A percentile compares a stretch with the other conserved stretches of the same genome.
phyloP scores from a whole-genome alignment of 192 early-diverging fungal genomes.

The Coemansia brasiliensis region DNA sequence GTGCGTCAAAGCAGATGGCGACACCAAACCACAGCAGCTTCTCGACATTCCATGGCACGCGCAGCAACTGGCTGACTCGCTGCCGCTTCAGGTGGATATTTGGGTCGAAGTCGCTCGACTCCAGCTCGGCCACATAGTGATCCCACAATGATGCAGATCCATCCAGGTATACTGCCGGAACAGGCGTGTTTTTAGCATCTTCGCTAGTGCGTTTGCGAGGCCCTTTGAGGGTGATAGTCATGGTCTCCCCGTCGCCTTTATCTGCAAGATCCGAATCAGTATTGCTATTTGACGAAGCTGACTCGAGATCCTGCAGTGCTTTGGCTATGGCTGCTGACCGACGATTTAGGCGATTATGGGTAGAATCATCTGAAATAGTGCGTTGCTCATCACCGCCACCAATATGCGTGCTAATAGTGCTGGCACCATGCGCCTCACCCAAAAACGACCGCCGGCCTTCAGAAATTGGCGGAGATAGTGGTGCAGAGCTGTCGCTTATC shows the following conservation, averaged over 20 bases:
- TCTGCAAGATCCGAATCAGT: slow-evolving; percentile 15
- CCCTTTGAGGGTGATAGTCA: slow-evolving; percentile 52
- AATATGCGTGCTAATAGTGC: too few species aligned
- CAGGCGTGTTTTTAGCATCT: slow-evolving; percentile 9
- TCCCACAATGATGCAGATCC: slow-evolving; percentile 51
- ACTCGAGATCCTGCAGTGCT: slow-evolving; percentile 32
- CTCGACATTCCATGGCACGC: slow-evolving; percentile 85
- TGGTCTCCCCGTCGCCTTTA: slow-evolving; percentile 26
- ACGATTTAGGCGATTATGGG: slow-evolving; percentile 54
- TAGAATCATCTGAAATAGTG: slow-evolving; percentile 4
- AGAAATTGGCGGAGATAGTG: slow-evolving; percentile 22
- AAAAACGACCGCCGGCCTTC: slow-evolving; percentile 12
- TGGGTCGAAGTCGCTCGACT: slow-evolving; percentile 63
- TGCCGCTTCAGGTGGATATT: slow-evolving; percentile 85
- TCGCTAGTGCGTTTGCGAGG: slow-evolving; percentile 26
- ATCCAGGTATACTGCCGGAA: slow-evolving; percentile 49
- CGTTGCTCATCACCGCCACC: slow-evolving; percentile 25
- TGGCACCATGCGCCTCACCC: background rate
- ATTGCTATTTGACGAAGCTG: slow-evolving; percentile 11
- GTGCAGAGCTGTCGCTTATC: slow-evolving; percentile 13
- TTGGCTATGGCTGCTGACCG: slow-evolving; percentile 42
- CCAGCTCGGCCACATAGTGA: slow-evolving; percentile 50
- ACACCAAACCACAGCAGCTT: slow-evolving; percentile 93
- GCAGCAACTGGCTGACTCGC: slow-evolving; percentile 82
- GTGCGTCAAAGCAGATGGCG: slow-evolving; percentile 90